Evolutionary conservation across 768 basidiomycete species (phyloP).

Genomic region (Leucocoprinus sp.): DNA sequence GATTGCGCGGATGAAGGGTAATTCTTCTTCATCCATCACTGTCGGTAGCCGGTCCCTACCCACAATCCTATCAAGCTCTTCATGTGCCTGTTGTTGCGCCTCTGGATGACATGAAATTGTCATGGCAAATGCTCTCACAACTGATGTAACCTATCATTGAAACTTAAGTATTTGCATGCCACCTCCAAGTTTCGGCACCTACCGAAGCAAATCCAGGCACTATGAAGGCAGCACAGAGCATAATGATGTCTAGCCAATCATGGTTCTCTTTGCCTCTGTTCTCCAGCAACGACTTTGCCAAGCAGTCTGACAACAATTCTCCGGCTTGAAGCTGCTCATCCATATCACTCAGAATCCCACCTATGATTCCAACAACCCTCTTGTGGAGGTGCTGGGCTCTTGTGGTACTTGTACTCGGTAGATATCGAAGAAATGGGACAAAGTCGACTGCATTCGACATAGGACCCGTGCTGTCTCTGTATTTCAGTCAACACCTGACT

Average conservation of each 20-base stretch:
- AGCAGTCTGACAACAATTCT: constrained; percentile 33
- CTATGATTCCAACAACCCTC: constrained; percentile 30
- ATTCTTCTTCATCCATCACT: constrained; percentile 13
- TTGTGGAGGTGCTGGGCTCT: constrained; percentile 33
- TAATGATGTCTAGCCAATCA: constrained; percentile 30
- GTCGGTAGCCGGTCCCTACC: constrained; percentile 14
- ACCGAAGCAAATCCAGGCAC: constrained; percentile 35
- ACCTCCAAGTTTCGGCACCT: constrained; percentile 16
- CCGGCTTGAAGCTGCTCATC: constrained; percentile 27
- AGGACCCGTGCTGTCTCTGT: constrained; percentile 34
- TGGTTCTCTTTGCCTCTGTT: constrained; percentile 26
- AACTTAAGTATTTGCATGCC: neutral
- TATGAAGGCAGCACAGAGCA: constrained; percentile 34
- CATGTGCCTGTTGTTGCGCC: constrained; percentile 15
- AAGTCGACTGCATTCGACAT: constrained; percentile 40
- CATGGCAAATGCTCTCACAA: constrained; percentile 32
- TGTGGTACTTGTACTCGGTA: constrained; percentile 29
- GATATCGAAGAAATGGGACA: constrained; percentile 29
- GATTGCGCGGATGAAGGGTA: constrained; percentile 17
- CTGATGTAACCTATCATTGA: constrained; percentile 23
- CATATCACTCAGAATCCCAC: constrained; percentile 29
- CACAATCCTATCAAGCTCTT: constrained; percentile 20
- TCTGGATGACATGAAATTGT: constrained; percentile 17
- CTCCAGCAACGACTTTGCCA: constrained; percentile 30
- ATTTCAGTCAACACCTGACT: neutral